Conservation (phyloP, 495 filamentous ascomycete genomes). For the Aspergillus campestris region DNA sequence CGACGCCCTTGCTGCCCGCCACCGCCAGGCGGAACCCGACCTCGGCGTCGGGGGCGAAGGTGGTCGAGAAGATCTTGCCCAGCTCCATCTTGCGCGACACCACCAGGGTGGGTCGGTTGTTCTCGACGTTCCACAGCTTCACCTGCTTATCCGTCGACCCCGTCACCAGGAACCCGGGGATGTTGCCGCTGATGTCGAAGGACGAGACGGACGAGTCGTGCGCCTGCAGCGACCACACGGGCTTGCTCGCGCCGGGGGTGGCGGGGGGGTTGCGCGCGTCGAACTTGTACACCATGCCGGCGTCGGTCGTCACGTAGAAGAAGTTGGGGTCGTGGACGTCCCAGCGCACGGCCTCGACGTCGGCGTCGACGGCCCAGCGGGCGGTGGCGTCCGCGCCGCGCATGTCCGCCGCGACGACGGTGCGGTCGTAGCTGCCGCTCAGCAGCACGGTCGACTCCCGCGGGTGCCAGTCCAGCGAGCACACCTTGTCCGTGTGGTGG, state of each 20-base stretch:
- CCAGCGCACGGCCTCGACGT: conserved; percentile 89
- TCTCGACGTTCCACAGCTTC: conserved; percentile 89
- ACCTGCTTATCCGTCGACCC: conserved; percentile 88
- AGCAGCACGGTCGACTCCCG: conserved; percentile 79
- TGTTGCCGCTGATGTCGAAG: conserved; percentile 83
- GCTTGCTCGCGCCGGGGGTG: conserved; percentile 62
- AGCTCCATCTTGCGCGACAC: conserved; percentile 86
- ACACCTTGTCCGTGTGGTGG: conserved; percentile 90
- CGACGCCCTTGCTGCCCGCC: conserved; percentile 86
- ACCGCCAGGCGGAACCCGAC: conserved; percentile 88
- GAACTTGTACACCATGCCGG: conserved; percentile 78
- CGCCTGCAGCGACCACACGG: conserved; percentile 89
- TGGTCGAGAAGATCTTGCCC: conserved; percentile 86
- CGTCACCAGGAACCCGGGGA: conserved; percentile 88
- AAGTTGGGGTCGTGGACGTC: conserved; percentile 84
- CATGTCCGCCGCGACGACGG: conserved; percentile 88
- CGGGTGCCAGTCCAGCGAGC: conserved; percentile 87
- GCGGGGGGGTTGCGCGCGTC: conserved; percentile 66
- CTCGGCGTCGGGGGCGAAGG: conserved; percentile 80
- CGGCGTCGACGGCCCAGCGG: conserved; percentile 85
- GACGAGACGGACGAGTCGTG: conserved; percentile 89
- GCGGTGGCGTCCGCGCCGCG: conserved; percentile 74
- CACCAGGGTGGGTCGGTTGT: conserved; percentile 73
- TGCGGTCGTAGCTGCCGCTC: conserved; percentile 90
- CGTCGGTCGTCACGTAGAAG: conserved; percentile 94